Conservation (phyloP, 2,329 filamentous ascomycete species). For the Colletotrichum sp. region DNA sequence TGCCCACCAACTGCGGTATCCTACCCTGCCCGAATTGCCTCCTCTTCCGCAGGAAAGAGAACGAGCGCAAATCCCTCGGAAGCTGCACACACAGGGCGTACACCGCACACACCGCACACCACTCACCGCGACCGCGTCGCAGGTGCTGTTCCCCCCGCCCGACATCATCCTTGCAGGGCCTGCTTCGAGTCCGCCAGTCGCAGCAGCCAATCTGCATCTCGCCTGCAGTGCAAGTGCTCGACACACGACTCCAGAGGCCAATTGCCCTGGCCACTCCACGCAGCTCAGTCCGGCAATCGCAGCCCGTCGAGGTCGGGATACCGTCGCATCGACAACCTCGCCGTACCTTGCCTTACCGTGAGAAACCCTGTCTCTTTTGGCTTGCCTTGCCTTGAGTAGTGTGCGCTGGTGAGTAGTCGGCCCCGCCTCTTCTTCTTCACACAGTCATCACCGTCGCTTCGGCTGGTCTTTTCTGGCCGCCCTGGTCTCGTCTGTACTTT, state of each 20-base stretch:
- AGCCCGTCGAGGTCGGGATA: slow-evolving; percentile 10
- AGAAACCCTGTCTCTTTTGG: neutral
- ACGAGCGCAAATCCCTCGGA: neutral
- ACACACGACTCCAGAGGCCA: neutral
- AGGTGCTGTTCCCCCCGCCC: neutral
- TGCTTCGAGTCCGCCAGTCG: neutral
- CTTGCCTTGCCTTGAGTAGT: neutral
- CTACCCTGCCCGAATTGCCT: neutral
- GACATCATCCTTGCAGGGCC: slow-evolving; percentile 14
- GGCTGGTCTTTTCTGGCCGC: neutral
- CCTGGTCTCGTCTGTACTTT: neutral
- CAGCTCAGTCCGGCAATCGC: neutral
- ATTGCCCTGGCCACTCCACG: slow-evolving; percentile 2
- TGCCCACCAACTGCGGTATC: neutral
- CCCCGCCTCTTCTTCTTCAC: neutral
- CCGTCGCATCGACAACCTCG: slow-evolving; percentile 1
- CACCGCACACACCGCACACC: slow-evolving; percentile 2
- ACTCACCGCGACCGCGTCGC: slow-evolving; percentile 10
- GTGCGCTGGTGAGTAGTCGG: neutral
- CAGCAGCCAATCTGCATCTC: neutral
- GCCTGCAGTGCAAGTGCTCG: neutral
- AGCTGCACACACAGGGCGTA: neutral
- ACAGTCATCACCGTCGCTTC: neutral
- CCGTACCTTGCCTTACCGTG: neutral
- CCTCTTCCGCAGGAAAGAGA: neutral